Conservation (phyloP, 306 rosid genomes). For the Vigna nakashimae region DNA sequence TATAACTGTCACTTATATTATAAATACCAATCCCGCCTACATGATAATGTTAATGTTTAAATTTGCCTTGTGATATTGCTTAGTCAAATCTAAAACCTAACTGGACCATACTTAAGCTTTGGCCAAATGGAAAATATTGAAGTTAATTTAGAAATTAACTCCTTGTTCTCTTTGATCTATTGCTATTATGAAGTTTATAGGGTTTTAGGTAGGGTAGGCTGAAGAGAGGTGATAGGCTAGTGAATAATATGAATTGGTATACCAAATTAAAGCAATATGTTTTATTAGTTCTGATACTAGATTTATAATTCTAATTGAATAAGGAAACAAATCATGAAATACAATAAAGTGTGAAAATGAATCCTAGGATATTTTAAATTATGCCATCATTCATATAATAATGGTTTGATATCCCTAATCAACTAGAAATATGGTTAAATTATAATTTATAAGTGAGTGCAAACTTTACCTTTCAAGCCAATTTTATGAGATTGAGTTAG, state of each 20-base stretch:
- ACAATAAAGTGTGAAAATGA: not conserved
- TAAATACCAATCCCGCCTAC: slow-evolving; percentile 30
- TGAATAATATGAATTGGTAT: slow-evolving; percentile 10
- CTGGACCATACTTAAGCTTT: slow-evolving; percentile 23
- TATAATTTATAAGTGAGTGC: too few species aligned
- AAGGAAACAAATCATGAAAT: slow-evolving; percentile 5
- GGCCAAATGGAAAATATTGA: slow-evolving; percentile 2
- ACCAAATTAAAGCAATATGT: not conserved
- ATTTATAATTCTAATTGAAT: not conserved
- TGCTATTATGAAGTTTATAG: not conserved
- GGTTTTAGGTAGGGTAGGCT: not conserved
- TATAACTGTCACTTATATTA: slow-evolving; percentile 33
- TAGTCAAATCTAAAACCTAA: slow-evolving; percentile 8
- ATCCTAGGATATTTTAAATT: not conserved
- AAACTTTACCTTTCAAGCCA: too few species aligned
- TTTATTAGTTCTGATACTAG: not conserved
- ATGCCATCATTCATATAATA: not conserved
- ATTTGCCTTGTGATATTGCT: slow-evolving; percentile 15
- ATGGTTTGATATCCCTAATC: not conserved
- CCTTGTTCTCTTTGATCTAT: slow-evolving; percentile 3
- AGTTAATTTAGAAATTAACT: not conserved
- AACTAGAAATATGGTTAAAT: too few species aligned
- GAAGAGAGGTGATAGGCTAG: not conserved
- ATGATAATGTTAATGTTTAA: not conserved
- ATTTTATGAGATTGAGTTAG: too few species aligned